Conservation (phyloP, 164 flowering plant genomes). For the Dillenia turbinata region DNA sequence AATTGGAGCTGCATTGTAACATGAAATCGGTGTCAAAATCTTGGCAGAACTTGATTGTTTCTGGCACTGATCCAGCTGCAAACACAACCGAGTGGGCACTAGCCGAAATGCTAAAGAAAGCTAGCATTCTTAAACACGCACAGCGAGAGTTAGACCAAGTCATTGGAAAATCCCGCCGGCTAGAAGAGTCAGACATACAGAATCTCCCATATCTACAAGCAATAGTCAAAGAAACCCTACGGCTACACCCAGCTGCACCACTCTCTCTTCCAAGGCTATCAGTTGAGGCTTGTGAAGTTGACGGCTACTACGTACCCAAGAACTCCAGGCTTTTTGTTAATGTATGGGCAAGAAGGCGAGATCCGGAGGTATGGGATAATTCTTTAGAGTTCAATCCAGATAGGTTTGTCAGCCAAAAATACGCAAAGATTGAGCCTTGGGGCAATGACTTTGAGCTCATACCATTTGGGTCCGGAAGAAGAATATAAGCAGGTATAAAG, state of each 20-base stretch:
- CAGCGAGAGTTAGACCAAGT: constrained; percentile 30
- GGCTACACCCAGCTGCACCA: constrained; percentile 32
- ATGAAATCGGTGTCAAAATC: not conserved
- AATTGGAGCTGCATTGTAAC: too few species aligned
- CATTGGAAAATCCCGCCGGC: constrained; percentile 22
- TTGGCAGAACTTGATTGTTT: constrained; percentile 22
- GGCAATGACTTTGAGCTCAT: constrained; percentile 31
- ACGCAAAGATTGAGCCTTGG: constrained; percentile 16
- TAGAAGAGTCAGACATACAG: constrained; percentile 22
- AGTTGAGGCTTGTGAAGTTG: constrained; percentile 7
- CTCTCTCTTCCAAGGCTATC: constrained; percentile 24
- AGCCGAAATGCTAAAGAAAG: constrained; percentile 27
- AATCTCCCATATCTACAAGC: constrained; percentile 31
- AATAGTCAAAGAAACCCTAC: constrained; percentile 26
- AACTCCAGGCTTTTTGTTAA: constrained; percentile 16
- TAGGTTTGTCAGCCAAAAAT: constrained; percentile 10
- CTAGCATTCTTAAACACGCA: constrained; percentile 15
- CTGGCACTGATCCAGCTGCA: constrained; percentile 31
- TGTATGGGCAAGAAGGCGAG: constrained; percentile 17
- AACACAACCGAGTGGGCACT: constrained; percentile 33
- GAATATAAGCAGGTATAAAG: constrained; percentile 29
- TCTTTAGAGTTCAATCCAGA: constrained; percentile 8
- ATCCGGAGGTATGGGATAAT: constrained; percentile 12
- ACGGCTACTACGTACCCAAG: constrained; percentile 19
- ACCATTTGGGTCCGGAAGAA: constrained; percentile 22